phyloP scores from a whole-genome alignment of 441 rosid species.

The Syzygium malaccense region DNA sequence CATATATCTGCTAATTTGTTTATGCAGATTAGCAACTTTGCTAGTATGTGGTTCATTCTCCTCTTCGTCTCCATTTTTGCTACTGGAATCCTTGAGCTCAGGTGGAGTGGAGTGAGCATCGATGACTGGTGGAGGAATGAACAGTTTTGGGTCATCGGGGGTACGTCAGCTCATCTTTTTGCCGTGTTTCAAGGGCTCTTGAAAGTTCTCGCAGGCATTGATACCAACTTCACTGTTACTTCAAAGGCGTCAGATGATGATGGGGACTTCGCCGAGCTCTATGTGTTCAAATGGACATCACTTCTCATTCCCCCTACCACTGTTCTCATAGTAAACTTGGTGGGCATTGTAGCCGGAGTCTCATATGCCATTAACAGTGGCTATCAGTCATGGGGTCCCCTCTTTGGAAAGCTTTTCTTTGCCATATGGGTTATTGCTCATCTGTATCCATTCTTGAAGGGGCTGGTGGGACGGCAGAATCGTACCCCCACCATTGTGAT shows the following conservation, averaged over 20 bases:
- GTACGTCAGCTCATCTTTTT: neutral
- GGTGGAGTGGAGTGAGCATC: constrained; percentile 2
- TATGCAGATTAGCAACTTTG: constrained; percentile 2
- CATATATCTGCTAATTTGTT: neutral
- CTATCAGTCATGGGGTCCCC: neutral
- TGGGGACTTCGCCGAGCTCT: neutral
- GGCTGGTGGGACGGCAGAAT: constrained; percentile 2
- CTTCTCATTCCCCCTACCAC: constrained; percentile 7
- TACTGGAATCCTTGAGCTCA: constrained; percentile 4
- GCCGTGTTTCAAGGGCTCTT: constrained; percentile 1
- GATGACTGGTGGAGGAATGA: constrained; percentile 4
- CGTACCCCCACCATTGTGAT: constrained; percentile 1
- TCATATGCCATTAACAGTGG: constrained; percentile 2
- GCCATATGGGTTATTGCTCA: constrained; percentile 4
- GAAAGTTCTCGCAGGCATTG: neutral
- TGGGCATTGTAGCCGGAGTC: neutral
- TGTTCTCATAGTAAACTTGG: constrained; percentile 1
- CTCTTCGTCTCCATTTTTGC: constrained; percentile 1
- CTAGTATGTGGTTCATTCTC: constrained; percentile 1
- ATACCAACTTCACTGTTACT: constrained; percentile 1
- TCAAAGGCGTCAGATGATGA: neutral
- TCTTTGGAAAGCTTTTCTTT: neutral
- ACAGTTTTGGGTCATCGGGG: neutral
- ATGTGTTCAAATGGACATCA: constrained; percentile 3
- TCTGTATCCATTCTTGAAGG: constrained; percentile 2